Conservation (phyloP, 1,139 yeast genomes). For the Wickerhamomyces sp. region DNA sequence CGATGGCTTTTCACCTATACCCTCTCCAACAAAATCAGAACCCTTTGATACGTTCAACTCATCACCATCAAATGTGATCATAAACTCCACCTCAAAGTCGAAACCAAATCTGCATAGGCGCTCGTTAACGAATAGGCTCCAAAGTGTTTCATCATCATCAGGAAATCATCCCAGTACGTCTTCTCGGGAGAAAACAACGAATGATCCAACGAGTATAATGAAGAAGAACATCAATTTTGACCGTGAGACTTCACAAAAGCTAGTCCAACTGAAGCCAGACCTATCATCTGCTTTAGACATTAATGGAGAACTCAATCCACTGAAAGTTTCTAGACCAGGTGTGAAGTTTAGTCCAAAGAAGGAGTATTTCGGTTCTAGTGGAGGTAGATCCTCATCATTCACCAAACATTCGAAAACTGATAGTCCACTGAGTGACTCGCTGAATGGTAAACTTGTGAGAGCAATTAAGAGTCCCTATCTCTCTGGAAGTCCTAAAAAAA, state of each 20-base stretch:
- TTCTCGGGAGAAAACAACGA: too few species aligned
- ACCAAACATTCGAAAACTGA: slow-evolving; percentile 10
- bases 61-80: slow-evolving; percentile 1
- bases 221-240: slow-evolving; percentile 17
- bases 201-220: slow-evolving; percentile 18
- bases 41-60: too few species aligned
- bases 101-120: not conserved
- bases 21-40: too few species aligned
- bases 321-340: slow-evolving; percentile 36
- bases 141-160: not conserved
- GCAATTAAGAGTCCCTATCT: slow-evolving; percentile 17
- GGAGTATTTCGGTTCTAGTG: slow-evolving; percentile 14
- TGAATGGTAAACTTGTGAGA: slow-evolving; percentile 13
- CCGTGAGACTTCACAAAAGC: slow-evolving; percentile 19
- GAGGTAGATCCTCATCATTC: too few species aligned
- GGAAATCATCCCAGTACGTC: not conserved
- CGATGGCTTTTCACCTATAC: too few species aligned
- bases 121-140: not conserved
- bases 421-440: slow-evolving; percentile 19
- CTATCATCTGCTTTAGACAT: slow-evolving; percentile 28
- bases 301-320: slow-evolving; percentile 33
- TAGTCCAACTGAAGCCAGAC: slow-evolving; percentile 32
- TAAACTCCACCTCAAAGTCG: slow-evolving; percentile 8
- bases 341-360: slow-evolving; percentile 41
- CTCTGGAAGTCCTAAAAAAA: slow-evolving; percentile 10